phyloP scores from a whole-genome alignment of 2,329 filamentous ascomycete species.

The Fonsecaea multimorphosa region DNA sequence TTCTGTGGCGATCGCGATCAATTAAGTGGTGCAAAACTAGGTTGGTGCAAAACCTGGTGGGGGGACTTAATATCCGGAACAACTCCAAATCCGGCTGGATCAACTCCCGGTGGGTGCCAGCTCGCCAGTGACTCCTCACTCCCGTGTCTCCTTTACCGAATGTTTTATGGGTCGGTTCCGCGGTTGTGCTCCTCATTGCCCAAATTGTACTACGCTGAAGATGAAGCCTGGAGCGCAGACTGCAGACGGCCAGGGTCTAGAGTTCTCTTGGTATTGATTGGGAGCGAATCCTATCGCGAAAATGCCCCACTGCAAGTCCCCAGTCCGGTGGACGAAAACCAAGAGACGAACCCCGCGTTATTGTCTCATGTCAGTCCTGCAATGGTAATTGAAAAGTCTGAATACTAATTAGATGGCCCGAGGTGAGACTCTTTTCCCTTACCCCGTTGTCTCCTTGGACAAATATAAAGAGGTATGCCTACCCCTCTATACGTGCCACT shows the following conservation, averaged over 20 bases:
- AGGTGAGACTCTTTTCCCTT: neutral
- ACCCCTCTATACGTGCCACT: neutral
- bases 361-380: neutral
- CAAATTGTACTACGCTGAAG: neutral
- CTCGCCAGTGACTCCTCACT: no score
- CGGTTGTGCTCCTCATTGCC: neutral
- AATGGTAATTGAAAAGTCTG: neutral
- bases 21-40: no score
- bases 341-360: neutral
- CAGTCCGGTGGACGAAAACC: neutral
- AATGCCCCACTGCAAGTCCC: neutral
- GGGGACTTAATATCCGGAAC: neutral
- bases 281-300: neutral
- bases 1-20: neutral
- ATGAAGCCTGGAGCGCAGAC: neutral
- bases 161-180: neutral
- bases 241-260: neutral
- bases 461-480: neutral
- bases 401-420: constrained; percentile 1
- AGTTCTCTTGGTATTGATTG: neutral
- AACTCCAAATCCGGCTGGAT: neutral
- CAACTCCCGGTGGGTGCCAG: no score
- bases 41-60: no score
- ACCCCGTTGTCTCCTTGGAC: neutral
- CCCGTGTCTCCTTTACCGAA: neutral